Base-by-base conservation (phyloP, 2,329 filamentous ascomycete genomes). In the Clarireedia hainanense region DNA sequence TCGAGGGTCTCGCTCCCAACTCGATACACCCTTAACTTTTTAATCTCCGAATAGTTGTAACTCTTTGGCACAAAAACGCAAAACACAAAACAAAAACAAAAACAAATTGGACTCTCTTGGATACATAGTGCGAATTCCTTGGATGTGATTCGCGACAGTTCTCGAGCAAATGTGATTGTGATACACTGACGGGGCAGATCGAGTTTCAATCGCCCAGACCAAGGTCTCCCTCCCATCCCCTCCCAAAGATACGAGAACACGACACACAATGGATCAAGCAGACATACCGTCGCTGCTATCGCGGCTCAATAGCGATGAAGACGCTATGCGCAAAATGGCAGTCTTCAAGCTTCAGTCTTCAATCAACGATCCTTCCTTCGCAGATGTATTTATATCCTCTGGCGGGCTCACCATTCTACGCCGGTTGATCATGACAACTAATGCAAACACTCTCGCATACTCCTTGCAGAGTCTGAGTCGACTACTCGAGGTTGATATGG, bases 331-430 rank as follows among this genome's bases (percentile, higher is more conserved):
- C 68, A 99, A 99, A 73, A 96, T 97, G 89, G 94, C 94, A 58
- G 94, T 95, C 59, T 99, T 99, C 81, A 96, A 96, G 75, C 83
- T 99, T 62, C 94, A 99, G 73, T 86, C 83, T 61, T 91, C 89
- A 60, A 96, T 99, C 72, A 92, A 91, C 69, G 94, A 99, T 73
- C 92, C 92, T 26, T 88, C 91, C 50, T 97, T 97, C 71, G 94
- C 94, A 67, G 94, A 97, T 71, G 85, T 95, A 65, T 99, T 99
- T 75, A 95, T 97, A 60, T 84, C 87, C 51, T 88, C 91, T 50
- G 91, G 91, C 56, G 94, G 94, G 4, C 78, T 97, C 61, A 79
- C 84, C 63, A 84, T 92, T 63, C 75, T 99, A 65, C 84, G 90
- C 52, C 84, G 88, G 56, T 78, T 97, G 53, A 90, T 94, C 61